Base-by-base conservation (phyloP, 108 stramenopile species). In the Seminavis robusta region DNA sequence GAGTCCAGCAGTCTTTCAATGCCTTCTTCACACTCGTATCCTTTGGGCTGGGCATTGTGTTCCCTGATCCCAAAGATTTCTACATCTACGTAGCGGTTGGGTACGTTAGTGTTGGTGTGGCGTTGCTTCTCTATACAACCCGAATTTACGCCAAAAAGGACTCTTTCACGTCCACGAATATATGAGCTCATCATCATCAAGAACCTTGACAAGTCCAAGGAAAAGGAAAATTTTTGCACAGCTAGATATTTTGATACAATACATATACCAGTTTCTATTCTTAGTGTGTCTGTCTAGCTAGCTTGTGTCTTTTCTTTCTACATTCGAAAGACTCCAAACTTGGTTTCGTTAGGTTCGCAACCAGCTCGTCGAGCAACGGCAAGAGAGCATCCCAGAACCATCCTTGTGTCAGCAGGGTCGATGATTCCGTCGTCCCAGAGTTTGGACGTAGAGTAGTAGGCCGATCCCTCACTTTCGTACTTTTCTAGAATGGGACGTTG, bases 401-500 rank as follows among this genome's bases (percentile, higher is more conserved):
- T 69, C 15, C 97, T 65, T 1, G 95, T 97, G 41, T 96, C 92
- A 19, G 79, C 79, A 0, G 97, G 93, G 37, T 95, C 88, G 64
- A 99, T 99, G 43, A 99, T 84, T 16, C 98, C 98, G 58, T 99
- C 98, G 52, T 99, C 98, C 96, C 96, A 99, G 31, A 99, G 74
- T 29, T 95, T 67, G 0, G 96, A 94, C 34, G 88, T 90, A 13
- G 93, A 90, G 65, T 72, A 99, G 66, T 94, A 97, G 0, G 95
- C 86, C 2, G 83, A 83, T 41, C 89, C 82, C 63, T 93, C 91
- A 50, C 41, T 66, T 33, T 80, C 84, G 50, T 77, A 94, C 52
- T 90, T 88, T 27, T 88, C 82, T 19, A 90, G 55, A 25, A 86
- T 76, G 23, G 82, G 86, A 41, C 54, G 42, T 55, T 87, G 73